Percentiles rank a stretch among this genome's conserved stretches.
Evolutionary conservation across 1,139 yeast species (phyloP).

Genomic region (Candida labiduridarum): DNA sequence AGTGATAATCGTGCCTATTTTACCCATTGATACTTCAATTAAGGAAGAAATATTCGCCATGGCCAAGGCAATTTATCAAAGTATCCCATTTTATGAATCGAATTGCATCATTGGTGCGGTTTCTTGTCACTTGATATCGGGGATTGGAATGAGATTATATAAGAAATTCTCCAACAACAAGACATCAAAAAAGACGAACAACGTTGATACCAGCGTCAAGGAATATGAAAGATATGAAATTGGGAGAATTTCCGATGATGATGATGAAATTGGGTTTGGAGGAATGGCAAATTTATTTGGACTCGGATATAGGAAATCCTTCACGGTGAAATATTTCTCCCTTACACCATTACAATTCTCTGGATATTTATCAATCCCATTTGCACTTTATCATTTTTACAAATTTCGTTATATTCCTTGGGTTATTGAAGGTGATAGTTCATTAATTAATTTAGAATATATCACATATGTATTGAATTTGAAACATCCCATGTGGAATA

Average conservation of each 20-base stretch:
- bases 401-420: slow-evolving; percentile 55
- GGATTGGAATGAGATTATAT: slow-evolving; percentile 49
- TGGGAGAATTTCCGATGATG: slow-evolving; percentile 16
- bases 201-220: neutral
- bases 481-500: slow-evolving; percentile 25
- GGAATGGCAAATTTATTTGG: slow-evolving; percentile 59
- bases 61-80: slow-evolving; percentile 64
- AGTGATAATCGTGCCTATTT: slow-evolving; percentile 56
- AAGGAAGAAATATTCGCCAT: slow-evolving; percentile 62
- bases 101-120: slow-evolving; percentile 50
- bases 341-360: slow-evolving; percentile 56
- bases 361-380: slow-evolving; percentile 56
- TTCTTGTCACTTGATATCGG: slow-evolving; percentile 54
- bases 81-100: slow-evolving; percentile 50
- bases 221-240: neutral
- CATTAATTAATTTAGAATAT: slow-evolving; percentile 56
- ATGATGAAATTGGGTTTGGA: slow-evolving; percentile 57
- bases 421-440: slow-evolving; percentile 63
- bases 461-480: slow-evolving; percentile 46
- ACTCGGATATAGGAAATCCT: slow-evolving; percentile 51
- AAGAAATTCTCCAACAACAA: slow-evolving; percentile 18
- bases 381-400: slow-evolving; percentile 49
- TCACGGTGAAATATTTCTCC: slow-evolving; percentile 39
- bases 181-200: neutral
- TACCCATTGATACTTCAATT: slow-evolving; percentile 37